phyloP scores from a whole-genome alignment of 164 flowering plant genomes.

The Annona cherimola region DNA sequence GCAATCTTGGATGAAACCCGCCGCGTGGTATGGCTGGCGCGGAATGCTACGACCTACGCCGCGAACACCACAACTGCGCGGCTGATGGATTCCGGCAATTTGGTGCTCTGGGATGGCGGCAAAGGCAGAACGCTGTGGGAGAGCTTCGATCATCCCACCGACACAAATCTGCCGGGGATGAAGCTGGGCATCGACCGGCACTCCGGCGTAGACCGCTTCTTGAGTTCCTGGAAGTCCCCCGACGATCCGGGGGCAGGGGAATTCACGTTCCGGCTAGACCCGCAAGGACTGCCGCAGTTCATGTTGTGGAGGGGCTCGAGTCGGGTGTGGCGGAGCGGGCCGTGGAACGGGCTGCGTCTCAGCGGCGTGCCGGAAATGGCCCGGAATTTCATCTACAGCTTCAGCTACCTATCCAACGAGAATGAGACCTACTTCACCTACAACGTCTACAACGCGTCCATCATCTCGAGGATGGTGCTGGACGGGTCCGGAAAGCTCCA shows the following conservation, averaged over 20 bases:
- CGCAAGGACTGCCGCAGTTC: background rate
- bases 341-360: constrained; percentile 18
- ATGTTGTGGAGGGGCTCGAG: background rate
- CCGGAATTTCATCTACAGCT: constrained; percentile 14
- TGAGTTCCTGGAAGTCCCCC: constrained; percentile 31
- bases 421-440: constrained; percentile 36
- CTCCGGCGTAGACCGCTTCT: constrained; percentile 12
- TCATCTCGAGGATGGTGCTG: constrained; percentile 31
- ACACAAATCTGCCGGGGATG: constrained; percentile 22
- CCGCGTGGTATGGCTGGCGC: background rate
- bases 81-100: constrained; percentile 10
- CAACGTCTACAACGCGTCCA: constrained; percentile 1
- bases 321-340: background rate
- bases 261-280: constrained; percentile 13
- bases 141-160: constrained; percentile 9
- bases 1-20: background rate
- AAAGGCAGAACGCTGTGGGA: constrained; percentile 3
- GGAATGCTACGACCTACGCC: background rate
- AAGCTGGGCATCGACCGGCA: constrained; percentile 15
- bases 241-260: constrained; percentile 32
- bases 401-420: constrained; percentile 20
- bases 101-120: constrained; percentile 3
- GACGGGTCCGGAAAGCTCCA: constrained; percentile 12
- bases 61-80: background rate
- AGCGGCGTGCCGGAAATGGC: constrained; percentile 31